These are phyloP conservation scores for Diplodia scrobiculata DNA, from an alignment of 2,329 filamentous ascomycete genomes.

Conservation along the genomic window DNA sequence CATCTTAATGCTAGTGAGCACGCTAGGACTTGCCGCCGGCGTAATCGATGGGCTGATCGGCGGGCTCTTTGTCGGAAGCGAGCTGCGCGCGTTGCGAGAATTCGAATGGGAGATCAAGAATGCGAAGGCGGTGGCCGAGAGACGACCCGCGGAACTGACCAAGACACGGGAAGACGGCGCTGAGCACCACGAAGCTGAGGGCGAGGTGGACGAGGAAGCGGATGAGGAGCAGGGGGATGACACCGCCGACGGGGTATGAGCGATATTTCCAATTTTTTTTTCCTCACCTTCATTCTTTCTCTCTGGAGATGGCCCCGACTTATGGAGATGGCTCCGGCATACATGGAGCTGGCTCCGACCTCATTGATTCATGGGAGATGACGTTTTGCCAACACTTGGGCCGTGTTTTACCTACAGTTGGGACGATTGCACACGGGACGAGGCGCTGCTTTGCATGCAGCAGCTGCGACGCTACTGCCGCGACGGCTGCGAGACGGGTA, in stretches of 20 bases:
- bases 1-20: slow-evolving; percentile 75
- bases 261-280: slow-evolving; percentile 1
- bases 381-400: slow-evolving; percentile 22
- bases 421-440: slow-evolving; percentile 21
- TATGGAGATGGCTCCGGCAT: not conserved
- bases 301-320: not conserved
- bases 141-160: slow-evolving; percentile 4
- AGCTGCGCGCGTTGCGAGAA: slow-evolving; percentile 80
- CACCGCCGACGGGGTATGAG: slow-evolving; percentile 18
- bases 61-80: slow-evolving; percentile 80
- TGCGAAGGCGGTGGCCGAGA: slow-evolving; percentile 51
- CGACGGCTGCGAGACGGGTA: slow-evolving; percentile 16
- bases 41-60: slow-evolving; percentile 84
- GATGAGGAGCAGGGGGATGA: not conserved
- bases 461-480: slow-evolving; percentile 10
- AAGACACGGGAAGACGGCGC: not conserved
- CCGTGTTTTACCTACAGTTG: slow-evolving; percentile 14
- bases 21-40: slow-evolving; percentile 73
- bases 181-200: slow-evolving; percentile 31
- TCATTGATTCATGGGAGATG: slow-evolving; percentile 12
- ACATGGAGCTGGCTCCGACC: slow-evolving; percentile 5
- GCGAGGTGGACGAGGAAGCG: not conserved
- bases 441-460: slow-evolving; percentile 19
- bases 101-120: slow-evolving; percentile 91
- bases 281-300: not conserved